Base-by-base conservation (phyloP, 768 basidiomycete species). In the Phaeotremella fagi region DNA sequence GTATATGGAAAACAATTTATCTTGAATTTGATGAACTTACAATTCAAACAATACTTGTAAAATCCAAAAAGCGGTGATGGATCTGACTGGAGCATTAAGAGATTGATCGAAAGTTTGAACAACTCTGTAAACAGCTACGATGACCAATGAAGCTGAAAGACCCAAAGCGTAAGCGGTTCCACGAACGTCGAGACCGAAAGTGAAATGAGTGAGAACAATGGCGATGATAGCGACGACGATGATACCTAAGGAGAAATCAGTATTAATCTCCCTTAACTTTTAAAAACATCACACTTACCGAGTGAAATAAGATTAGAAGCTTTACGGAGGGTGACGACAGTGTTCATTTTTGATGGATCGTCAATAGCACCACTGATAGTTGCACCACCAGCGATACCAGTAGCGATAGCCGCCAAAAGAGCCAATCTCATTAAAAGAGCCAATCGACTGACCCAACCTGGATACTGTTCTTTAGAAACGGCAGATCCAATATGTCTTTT, bases 41-140 rank as follows among this genome's bases (percentile, higher is more conserved):
- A 52, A 54, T 38, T 61, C 60, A 31, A 61, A 46, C 5, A 44
- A 16, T 18, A 61, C 50, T 42, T 61, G 50, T 4, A 61, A 38
- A 44, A 61, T 37, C 49, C 50, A 61, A 43, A 61, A 61, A 2
- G 56, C 55, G 3, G 42, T 22, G 11, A 20, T 38, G 3, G 26
- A 29, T 16, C 47, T 28, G 15, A 41, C 48, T 11, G 54, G n/a
- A 14, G 59, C 29, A 15, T 22, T 18, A 16, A 36, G 14, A 31
- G 48, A 33, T n/a, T 41, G 24, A 6, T 25, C n/a, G 50, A 29
- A 50, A 15, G 29, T 25, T 36, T 55, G 48, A 0, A 46, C 55
- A 18, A 61, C 33, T 4, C 60, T 45, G 48, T 57, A 61, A 20
- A 48, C 50, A 12, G 38, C 50, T 22, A 54, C 37, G 25, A 58